Conservation (phyloP, 2,329 filamentous ascomycete species). For the Curvularia sp. region DNA sequence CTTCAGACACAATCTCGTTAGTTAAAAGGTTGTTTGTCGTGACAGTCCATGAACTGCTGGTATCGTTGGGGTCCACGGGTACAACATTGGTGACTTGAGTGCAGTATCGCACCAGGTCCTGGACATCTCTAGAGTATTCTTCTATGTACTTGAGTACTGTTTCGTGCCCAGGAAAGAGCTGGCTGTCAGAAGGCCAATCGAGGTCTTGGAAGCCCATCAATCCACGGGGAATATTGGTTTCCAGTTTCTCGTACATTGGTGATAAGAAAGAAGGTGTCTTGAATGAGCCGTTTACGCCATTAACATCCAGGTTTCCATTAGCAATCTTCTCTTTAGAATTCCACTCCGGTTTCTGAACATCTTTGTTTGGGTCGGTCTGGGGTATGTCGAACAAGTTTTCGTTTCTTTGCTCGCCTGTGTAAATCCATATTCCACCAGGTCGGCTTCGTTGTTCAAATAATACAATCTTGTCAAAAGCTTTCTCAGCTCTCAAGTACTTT, state of each 20-base stretch:
- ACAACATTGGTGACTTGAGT: conserved; percentile 71
- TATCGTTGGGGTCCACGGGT: conserved; percentile 33
- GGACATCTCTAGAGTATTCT: conserved; percentile 72
- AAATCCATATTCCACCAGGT: conserved; percentile 87
- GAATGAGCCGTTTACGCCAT: background rate
- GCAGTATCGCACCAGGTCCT: conserved; percentile 71
- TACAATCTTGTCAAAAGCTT: conserved; percentile 71
- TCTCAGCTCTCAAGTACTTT: conserved; percentile 78
- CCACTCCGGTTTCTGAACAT: conserved; percentile 69
- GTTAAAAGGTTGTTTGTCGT: conserved; percentile 61
- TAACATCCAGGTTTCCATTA: background rate
- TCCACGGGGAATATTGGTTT: conserved; percentile 84
- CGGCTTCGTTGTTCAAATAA: conserved; percentile 82
- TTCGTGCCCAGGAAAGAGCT: conserved; percentile 77
- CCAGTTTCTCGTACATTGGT: conserved; percentile 80
- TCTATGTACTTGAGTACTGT: conserved; percentile 77
- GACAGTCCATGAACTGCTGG: conserved; percentile 64
- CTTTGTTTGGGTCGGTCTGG: conserved; percentile 68
- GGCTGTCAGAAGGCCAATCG: conserved; percentile 67
- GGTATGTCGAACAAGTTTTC: conserved; percentile 64
- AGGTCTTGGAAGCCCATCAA: conserved; percentile 83
- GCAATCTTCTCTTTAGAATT: conserved; percentile 10
- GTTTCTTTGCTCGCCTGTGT: conserved; percentile 63
- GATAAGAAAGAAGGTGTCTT: conserved; percentile 72
- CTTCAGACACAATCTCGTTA: conserved; percentile 48